Conservation (phyloP, 2,329 filamentous ascomycete species). For the Pseudonectria foliicola region DNA sequence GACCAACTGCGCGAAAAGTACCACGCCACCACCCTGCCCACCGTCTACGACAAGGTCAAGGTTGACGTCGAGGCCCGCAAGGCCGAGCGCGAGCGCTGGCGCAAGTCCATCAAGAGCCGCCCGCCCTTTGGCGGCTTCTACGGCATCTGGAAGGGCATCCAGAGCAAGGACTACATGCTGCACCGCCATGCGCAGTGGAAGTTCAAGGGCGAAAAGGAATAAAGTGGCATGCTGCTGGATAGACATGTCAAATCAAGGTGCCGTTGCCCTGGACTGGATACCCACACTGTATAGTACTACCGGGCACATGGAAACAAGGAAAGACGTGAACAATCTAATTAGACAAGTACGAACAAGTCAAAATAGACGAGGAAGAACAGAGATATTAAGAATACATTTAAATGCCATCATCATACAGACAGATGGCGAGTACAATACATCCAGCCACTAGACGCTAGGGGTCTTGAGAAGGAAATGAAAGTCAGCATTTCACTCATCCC, state of each 20-base stretch:
- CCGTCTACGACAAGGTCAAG: constrained; percentile 64
- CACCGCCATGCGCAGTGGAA: constrained; percentile 49
- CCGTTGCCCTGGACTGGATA: too few species aligned
- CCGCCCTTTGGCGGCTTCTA: constrained; percentile 53
- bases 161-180: constrained; percentile 48
- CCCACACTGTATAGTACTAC: constrained; percentile 1
- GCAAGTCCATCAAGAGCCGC: constrained; percentile 37
- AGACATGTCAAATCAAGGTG: too few species aligned
- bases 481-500: too few species aligned
- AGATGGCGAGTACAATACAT: too few species aligned
- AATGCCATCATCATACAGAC: too few species aligned
- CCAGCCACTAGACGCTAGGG: too few species aligned
- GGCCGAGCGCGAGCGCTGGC: constrained; percentile 30
- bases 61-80: constrained; percentile 43
- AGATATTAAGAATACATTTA: too few species aligned
- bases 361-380: too few species aligned
- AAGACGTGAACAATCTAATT: background rate
- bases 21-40: constrained; percentile 53
- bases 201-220: constrained; percentile 31
- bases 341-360: too few species aligned
- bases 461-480: too few species aligned
- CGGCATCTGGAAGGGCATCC: constrained; percentile 52
- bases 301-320: background rate
- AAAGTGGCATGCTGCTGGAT: constrained; percentile 4
- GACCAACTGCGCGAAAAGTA: constrained; percentile 57